Conservation (phyloP, 805 yeast genomes). For the Metschnikowia kofuensis region DNA sequence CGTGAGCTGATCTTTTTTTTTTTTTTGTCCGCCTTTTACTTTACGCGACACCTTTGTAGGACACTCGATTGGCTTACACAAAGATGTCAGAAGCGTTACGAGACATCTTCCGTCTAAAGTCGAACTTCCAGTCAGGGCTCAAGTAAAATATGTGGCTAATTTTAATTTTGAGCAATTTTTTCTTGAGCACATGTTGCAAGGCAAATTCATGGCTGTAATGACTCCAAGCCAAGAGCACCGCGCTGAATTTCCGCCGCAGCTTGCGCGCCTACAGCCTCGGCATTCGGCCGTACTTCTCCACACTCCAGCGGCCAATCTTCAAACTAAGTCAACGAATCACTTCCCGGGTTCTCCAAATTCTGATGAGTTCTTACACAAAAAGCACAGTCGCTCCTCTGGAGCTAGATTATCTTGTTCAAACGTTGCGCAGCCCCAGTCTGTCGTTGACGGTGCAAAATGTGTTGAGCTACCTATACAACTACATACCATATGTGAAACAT, state of each 20-base stretch:
- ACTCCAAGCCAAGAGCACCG: too few species aligned
- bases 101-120: too few species aligned
- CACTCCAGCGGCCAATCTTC: background rate
- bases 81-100: too few species aligned
- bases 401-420: constrained; percentile 46
- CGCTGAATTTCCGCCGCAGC: too few species aligned
- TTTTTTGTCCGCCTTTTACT: background rate
- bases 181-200: too few species aligned
- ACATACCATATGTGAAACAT: constrained; percentile 48
- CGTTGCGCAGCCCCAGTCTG: constrained; percentile 39
- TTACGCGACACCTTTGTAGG: background rate
- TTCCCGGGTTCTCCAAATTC: too few species aligned
- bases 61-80: constrained; percentile 2
- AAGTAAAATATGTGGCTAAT: too few species aligned
- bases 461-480: constrained; percentile 48
- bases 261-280: constrained; percentile 2
- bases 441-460: constrained; percentile 29
- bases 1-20: constrained; percentile 2
- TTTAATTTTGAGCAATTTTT: too few species aligned
- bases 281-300: constrained; percentile 4
- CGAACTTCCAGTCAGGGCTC: too few species aligned
- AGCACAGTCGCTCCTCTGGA: constrained; percentile 32
- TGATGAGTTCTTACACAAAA: background rate
- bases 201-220: too few species aligned
- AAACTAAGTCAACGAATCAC: too few species aligned